Base-by-base conservation (phyloP, 2,329 filamentous ascomycete species). In the Pseudogymnoascus sp. region DNA sequence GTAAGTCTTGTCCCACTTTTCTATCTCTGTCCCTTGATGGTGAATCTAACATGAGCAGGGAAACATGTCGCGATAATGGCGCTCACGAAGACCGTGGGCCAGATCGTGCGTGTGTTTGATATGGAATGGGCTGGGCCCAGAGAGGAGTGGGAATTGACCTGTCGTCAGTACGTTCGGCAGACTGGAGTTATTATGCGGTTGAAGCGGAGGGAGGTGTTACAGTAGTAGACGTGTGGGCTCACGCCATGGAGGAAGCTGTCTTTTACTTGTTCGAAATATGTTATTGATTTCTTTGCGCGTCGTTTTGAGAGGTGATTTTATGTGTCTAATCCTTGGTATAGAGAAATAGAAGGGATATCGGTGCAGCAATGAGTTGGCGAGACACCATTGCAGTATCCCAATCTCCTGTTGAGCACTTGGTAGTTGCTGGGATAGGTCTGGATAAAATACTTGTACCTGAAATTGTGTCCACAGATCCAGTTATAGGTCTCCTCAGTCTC, bases 101-200 rank as follows among this genome's bases (percentile, higher is more conserved):
- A 51, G 45, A 37, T 61, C 6, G 31, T 61, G 11, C 57, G 57
- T 21, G 16, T 21, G 16, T 61, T 61, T 39, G 57, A 61, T 14
- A 61, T 61, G 31, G 16, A 61, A 37, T 61, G 57, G 57, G 57
- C 57, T 36, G 31, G n/a, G n/a, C n/a, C n/a, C n/a, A 34, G 54
- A 3, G 34, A 37, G 14, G n/a, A 61, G 60, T 61, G 60, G 31
- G 14, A 16, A 54, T 1, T 54, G 25, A 31, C 48, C 2, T 31
- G 48, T 31, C 25, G 14, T 54, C 14, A 54, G 14, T 25, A 54
- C 25, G 48, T 54, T 16, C 48, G n/a, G 25, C 48, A 54, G 48
- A 16, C 48, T 54, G 25, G 25, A 31, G 48, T 54, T 54, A 54
- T 16, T 54, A 54, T 54, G 48, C 23, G 23, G 48, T 16, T 54